Evolutionary conservation across 805 yeast genomes (phyloP), one percentile per base, ranked within the genome.

Genomic region (Ascoidea asiatica): DNA sequence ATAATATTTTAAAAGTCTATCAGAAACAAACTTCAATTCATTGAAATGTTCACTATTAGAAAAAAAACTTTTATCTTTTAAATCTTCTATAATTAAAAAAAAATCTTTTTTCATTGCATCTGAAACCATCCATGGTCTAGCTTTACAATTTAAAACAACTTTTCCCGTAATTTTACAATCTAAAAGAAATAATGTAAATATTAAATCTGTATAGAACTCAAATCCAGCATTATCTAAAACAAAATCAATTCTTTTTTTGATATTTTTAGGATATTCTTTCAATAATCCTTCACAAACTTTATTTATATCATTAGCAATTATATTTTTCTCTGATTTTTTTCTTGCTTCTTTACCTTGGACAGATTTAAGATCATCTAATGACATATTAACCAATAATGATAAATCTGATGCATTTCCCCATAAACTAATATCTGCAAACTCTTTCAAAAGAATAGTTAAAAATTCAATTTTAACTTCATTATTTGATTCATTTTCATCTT

Each of bases 371-470:
- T 92, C 96, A 41, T 89, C 96, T 22, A 87, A 59, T 5, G 88
- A 77, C n/a, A 90, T 87, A 47, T 85, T 88, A 4, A 94, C 89
- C 50, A 92, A 69, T 44, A 94, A 66, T 0, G 97, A 87, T 56
- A 92, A 71, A 61, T 92, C 99, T 4, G 97, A 86, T 18, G 97
- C 97, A 61, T 92, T 92, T 21, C 99, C 99, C 99, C 99, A 92
- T 44, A 92, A 64, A 0, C 96, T 85, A 45, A 90, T 75, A 57
- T 88, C 95, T 39, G 84, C 63, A 50, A 89, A 83, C 59, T 92
- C 99, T 49, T 70, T 74, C 67, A 88, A 89, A 40, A 87, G 64
- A 11, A 81, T 53, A 48, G 68, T 60, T 49, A 79, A 60, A 0
- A 71, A 59, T 46, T 68, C 73, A 3, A 56, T 53, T 17, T 52